Percentiles rank a stretch among this genome's conserved stretches.
Evolutionary conservation across 1,284 basidiomycete species (phyloP).

Genomic region (Ceraceosorus guamensis): DNA sequence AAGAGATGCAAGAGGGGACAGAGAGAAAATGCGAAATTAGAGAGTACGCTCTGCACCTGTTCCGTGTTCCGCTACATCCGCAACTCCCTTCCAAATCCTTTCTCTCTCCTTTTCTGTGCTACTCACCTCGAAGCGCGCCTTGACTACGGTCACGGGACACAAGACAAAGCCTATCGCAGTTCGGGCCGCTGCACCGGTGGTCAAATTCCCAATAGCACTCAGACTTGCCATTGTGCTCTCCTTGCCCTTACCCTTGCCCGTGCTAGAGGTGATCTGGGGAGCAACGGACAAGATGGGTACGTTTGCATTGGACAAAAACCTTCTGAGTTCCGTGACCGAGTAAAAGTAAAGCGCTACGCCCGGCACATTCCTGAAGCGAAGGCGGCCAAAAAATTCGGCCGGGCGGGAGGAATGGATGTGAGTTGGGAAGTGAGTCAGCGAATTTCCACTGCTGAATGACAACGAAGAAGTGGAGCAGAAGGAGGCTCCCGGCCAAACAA

Average conservation of each 20-base stretch:
- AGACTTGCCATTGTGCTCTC: conserved; percentile 54
- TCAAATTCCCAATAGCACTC: conserved; percentile 70
- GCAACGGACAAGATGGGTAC: conserved; percentile 35
- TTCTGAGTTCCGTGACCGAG: conserved; percentile 37
- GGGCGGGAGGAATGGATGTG: conserved; percentile 1
- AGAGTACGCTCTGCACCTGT: background rate
- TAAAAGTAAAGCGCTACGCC: conserved; percentile 48
- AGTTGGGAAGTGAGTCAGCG: conserved; percentile 6
- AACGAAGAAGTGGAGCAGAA: no score
- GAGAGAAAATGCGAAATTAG: background rate
- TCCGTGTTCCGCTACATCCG: background rate
- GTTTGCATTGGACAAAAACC: conserved; percentile 23
- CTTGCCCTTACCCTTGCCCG: conserved; percentile 69
- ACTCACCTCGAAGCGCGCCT: conserved; percentile 83
- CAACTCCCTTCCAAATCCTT: background rate
- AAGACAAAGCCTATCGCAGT: conserved; percentile 77
- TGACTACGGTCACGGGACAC: conserved; percentile 89
- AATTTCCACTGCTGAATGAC: no score
- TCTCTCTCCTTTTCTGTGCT: background rate
- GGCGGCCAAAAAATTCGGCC: background rate
- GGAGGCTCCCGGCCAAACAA: no score
- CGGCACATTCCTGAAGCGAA: conserved; percentile 42
- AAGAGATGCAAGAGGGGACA: background rate
- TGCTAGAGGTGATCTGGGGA: conserved; percentile 57
- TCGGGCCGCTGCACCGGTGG: conserved; percentile 79